These are phyloP conservation scores for Coemansia sp. DNA, from an alignment of 192 early-diverging fungal species.

Conservation along the genomic window DNA sequence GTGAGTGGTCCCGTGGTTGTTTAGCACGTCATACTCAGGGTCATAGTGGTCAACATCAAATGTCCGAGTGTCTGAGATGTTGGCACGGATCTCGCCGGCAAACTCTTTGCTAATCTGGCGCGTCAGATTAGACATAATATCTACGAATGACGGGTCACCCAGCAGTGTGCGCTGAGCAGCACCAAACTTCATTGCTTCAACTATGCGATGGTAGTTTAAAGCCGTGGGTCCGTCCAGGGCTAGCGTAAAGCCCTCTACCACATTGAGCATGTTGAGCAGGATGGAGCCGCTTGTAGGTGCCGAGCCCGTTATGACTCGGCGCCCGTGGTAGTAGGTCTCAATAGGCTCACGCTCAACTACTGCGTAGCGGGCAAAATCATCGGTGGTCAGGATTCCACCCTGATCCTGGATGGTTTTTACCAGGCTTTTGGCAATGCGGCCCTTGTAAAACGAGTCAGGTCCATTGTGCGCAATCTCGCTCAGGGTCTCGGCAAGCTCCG, in stretches of 20 bases:
- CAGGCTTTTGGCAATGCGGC: conserved; percentile 66
- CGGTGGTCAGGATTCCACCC: conserved; percentile 74
- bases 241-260: conserved; percentile 80
- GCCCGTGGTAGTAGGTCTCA: conserved; percentile 74
- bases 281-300: conserved; percentile 84
- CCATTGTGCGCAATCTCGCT: conserved; percentile 63
- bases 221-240: conserved; percentile 56
- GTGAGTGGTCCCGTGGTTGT: conserved; percentile 90
- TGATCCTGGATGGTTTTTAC: conserved; percentile 59
- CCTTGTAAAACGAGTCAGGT: conserved; percentile 58
- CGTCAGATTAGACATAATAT: conserved; percentile 42
- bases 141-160: conserved; percentile 74
- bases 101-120: conserved; percentile 70
- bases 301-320: conserved; percentile 65
- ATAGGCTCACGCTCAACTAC: conserved; percentile 60
- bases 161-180: conserved; percentile 79
- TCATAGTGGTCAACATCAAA: conserved; percentile 74
- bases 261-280: conserved; percentile 79
- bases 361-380: conserved; percentile 71
- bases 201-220: conserved; percentile 74
- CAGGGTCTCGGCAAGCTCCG: conserved; percentile 60
- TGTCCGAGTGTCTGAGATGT: conserved; percentile 72
- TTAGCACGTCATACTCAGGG: conserved; percentile 70
- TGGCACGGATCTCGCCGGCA: conserved; percentile 61
- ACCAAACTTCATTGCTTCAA: conserved; percentile 86